These are phyloP conservation scores for Pythium chondricola DNA, from an alignment of 352 stramenopile genomes.

Conservation along the genomic window DNA sequence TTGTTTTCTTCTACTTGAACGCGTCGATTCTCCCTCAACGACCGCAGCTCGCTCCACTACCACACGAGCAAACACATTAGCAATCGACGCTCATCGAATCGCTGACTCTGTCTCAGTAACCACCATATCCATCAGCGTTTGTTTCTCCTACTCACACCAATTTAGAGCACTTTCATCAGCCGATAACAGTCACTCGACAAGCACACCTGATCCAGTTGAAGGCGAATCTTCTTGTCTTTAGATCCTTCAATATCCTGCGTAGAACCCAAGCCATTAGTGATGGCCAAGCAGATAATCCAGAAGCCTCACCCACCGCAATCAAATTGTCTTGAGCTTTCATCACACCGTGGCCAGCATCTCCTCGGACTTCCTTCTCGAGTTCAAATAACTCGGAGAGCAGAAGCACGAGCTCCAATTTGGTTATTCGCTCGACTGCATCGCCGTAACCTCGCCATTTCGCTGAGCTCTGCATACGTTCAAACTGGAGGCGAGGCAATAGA, in stretches of 20 bases:
- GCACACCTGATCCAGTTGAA: slow-evolving; percentile 11
- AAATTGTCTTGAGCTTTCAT: slow-evolving; percentile 39
- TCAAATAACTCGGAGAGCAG: slow-evolving; percentile 80
- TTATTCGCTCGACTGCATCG: slow-evolving; percentile 49
- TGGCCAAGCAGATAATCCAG: no score
- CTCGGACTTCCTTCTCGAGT: slow-evolving; percentile 62
- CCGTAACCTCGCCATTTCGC: slow-evolving; percentile 61
- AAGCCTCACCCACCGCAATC: slow-evolving; percentile 33
- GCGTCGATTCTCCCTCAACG: slow-evolving; percentile 26
- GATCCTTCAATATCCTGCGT: slow-evolving; percentile 11
- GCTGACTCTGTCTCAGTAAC: background rate
- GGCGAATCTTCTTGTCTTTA: slow-evolving; percentile 18
- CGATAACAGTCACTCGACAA: background rate
- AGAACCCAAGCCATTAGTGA: background rate
- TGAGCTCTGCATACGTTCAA: slow-evolving; percentile 65
- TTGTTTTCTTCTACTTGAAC: slow-evolving; percentile 24
- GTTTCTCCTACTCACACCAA: slow-evolving; percentile 9
- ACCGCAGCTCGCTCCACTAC: slow-evolving; percentile 45
- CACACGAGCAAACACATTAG: no score
- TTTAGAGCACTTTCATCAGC: background rate
- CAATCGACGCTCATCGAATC: no score
- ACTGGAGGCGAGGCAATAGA: slow-evolving; percentile 66
- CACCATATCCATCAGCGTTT: slow-evolving; percentile 17
- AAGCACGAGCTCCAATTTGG: slow-evolving; percentile 83
- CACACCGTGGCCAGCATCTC: slow-evolving; percentile 29